These are phyloP conservation scores for Debaryomyces sp. DNA, from an alignment of 1,139 yeast species.

Conservation along the genomic window DNA sequence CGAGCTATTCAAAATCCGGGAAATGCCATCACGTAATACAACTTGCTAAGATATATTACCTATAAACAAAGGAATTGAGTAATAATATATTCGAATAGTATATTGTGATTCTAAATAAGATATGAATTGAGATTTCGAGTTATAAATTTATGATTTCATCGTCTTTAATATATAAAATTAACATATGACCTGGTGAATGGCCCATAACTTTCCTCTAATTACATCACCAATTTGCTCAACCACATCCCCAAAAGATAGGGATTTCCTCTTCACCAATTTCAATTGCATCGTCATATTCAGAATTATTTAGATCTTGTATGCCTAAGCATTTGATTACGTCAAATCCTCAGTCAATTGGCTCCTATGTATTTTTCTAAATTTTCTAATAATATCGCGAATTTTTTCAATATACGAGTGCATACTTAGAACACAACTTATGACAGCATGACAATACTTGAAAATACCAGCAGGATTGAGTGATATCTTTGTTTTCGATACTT, in stretches of 20 bases:
- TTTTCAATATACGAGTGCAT: constrained; percentile 37
- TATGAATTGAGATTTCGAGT: not conserved
- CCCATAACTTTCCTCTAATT: constrained; percentile 28
- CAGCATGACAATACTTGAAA: constrained; percentile 29
- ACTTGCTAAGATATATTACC: too few species aligned
- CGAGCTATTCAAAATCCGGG: too few species aligned
- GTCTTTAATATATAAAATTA: constrained; percentile 29
- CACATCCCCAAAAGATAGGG: too few species aligned
- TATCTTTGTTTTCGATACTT: constrained; percentile 23
- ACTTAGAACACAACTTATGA: too few species aligned
- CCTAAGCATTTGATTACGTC: too few species aligned
- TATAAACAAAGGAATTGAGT: too few species aligned
- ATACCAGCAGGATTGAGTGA: constrained; percentile 31
- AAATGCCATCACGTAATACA: too few species aligned
- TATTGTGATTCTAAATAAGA: not conserved
- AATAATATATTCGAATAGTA: not conserved
- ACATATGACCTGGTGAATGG: constrained; percentile 36
- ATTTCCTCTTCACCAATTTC: too few species aligned
- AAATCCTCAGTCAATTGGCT: too few species aligned
- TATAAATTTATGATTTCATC: constrained; percentile 12
- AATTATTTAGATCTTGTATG: too few species aligned
- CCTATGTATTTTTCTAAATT: constrained; percentile 29
- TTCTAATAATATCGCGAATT: constrained; percentile 28
- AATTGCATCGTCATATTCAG: too few species aligned
- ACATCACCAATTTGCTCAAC: constrained; percentile 23